Base-by-base conservation (phyloP, 306 rosid species). In the Cucumis melo region DNA sequence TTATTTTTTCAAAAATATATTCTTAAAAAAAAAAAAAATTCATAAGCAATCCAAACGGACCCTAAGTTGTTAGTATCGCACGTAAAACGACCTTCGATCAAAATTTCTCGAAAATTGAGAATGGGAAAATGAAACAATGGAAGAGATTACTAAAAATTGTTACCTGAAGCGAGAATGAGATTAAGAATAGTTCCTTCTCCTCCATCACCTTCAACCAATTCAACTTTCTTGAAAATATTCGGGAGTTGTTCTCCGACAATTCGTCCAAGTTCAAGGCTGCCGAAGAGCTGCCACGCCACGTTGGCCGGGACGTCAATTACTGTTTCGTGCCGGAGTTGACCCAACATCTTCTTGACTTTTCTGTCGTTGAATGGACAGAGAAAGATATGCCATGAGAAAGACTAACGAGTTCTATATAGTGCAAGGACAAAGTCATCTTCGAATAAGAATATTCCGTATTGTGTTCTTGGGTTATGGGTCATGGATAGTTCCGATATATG, bases 171-270 rank as follows among this genome's bases (percentile, higher is more conserved):
- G 61, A 87, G 87, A 17, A 74, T 86, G 34, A 92, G 34, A 51
- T 89, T 67, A 72, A 88, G 79, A 68, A 87, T 36, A 42, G 91
- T 85, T 9, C 98, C 98, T 74, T 81, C 80, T 0, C 88, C 92
- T 55, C 98, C 98, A 82, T 92, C 91, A 3, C 98, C 98, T 79
- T 92, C 82, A 0, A 51, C 42, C 5, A 90, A 0, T 55, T 90
- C 88, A 4, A 84, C 65, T 61, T 83, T 89, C 7, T 85, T 44
- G 50, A 88, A 34, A 7, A 85, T 10, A 13, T 77, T 10, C 0
- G 87, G n/a, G 39, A 90, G 73, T 11, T 70, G 63, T 36, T 80
- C 36, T 20, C 55, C 80, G 2, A 72, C 81, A 5, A 86, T 19
- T 21, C 55, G 73, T 38, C 78, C 73, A 16, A 82, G 16, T 8